Evolutionary conservation across 2,329 filamentous ascomycete species (phyloP), one percentile per base, ranked within the genome.

Genomic region (Xylaria sp.): DNA sequence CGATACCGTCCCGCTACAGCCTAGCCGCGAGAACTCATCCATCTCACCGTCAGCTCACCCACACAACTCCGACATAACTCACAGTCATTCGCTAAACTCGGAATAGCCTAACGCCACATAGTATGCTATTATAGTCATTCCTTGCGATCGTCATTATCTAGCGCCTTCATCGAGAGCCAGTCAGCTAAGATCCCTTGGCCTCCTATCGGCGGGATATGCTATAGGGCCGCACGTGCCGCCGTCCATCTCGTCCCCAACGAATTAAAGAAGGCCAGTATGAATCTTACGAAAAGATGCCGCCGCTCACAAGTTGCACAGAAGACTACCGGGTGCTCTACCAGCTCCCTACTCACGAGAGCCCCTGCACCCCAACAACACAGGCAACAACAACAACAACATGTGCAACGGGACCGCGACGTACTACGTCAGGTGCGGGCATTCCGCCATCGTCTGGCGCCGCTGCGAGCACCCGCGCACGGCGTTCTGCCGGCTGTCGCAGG

Each of bases 401-500:
- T 62, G 60, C 51, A 14, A 12, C 24, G 60, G 50, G 17, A 34
- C 27, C 0, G 50, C 24, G 14, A 47, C 7, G 2, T 62, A 55
- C 60, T 62, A 24, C 50, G n/a, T 62, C 9, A 17, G 21, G 27
- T 62, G 60, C 60, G 60, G 60, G 12, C 60, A 62, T n/a, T 47
- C 60, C 11, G 17, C 60, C 12, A 14, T 62, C 17, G 11, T 17
- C 39, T 63, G 61, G 61, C n/a, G 1, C 11, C n/a, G 21, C 7
- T 63, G 61, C 27, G 53, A 55, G 3, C 30, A 21, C 19, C 21
- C 19, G 5, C 14, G 19, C 2, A 27, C 36, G 24, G 11, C 12
- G 12, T 30, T 9, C 12, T 53, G 50, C 50, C 50, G 17, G 11
- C 24, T 7, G 24, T 5, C 36, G 19, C 21, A 11, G 3, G 21